Percentiles rank a stretch among this genome's conserved stretches.
Conservation (phyloP, 495 filamentous ascomycete genomes). For the Talaromyces borbonicus region DNA sequence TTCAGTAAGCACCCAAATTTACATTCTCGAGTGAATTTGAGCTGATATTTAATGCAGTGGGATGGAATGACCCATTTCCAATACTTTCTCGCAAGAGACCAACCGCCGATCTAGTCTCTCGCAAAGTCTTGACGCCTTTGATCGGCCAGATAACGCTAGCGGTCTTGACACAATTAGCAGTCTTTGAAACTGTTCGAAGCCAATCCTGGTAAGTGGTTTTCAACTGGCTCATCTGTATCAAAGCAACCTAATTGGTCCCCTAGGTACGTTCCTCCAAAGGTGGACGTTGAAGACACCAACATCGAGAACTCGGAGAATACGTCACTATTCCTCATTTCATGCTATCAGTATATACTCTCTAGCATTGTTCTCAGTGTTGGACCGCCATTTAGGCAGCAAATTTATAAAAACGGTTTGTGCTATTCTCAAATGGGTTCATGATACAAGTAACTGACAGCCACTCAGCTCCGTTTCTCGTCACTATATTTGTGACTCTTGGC, state of each 20-base stretch:
- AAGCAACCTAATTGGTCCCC: slow-evolving; percentile 7
- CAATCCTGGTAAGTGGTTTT: slow-evolving; percentile 58
- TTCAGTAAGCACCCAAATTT: slow-evolving; percentile 56
- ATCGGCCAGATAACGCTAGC: slow-evolving; percentile 81
- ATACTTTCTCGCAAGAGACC: slow-evolving; percentile 73
- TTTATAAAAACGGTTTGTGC: slow-evolving; percentile 65
- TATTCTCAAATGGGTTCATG: slow-evolving; percentile 1
- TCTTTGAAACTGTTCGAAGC: slow-evolving; percentile 57
- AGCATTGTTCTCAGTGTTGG: slow-evolving; percentile 85
- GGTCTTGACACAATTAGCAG: slow-evolving; percentile 65
- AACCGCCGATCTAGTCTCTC: slow-evolving; percentile 84
- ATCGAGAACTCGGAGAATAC: slow-evolving; percentile 89
- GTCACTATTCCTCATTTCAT: slow-evolving; percentile 76
- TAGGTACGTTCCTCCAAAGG: slow-evolving; percentile 70
- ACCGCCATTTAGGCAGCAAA: slow-evolving; percentile 73
- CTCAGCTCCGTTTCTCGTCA: slow-evolving; percentile 70
- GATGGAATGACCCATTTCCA: slow-evolving; percentile 82
- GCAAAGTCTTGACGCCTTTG: slow-evolving; percentile 84
- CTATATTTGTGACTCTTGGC: slow-evolving; percentile 54
- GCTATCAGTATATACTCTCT: slow-evolving; percentile 87
- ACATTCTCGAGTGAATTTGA: not conserved
- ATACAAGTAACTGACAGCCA: slow-evolving; percentile 4
- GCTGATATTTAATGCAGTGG: slow-evolving; percentile 48
- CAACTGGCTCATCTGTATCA: slow-evolving; percentile 1
- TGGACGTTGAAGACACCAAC: slow-evolving; percentile 68